phyloP scores from a whole-genome alignment of 345 rosid genomes.

The Eucalyptus marginata region DNA sequence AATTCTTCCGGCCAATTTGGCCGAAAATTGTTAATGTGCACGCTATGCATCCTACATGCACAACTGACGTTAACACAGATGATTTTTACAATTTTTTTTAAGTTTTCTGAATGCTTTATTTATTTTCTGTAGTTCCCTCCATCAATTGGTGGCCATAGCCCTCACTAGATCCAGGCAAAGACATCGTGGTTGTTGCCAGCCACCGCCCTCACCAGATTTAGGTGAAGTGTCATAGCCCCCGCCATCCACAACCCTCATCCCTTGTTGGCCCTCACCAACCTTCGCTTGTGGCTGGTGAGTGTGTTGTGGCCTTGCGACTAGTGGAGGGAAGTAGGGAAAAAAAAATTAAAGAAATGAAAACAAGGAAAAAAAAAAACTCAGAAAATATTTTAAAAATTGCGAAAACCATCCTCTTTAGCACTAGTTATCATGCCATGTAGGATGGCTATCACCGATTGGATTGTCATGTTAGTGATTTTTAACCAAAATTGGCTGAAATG shows the following conservation, averaged over 20 bases:
- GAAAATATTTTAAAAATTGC: no score
- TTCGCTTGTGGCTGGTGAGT: neutral
- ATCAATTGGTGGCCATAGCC: neutral
- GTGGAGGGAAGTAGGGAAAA: neutral
- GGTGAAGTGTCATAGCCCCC: accelerated
- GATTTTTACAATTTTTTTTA: no score
- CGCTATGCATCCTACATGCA: neutral
- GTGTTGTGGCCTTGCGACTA: neutral
- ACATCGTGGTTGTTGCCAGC: accelerated
- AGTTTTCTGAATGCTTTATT: no score
- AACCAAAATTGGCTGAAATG: no score
- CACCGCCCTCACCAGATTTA: neutral
- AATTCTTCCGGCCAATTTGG: neutral
- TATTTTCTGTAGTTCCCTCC: no score
- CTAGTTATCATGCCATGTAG: neutral
- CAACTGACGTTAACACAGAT: accelerated
- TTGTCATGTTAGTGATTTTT: neutral
- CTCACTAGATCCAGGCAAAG: neutral
- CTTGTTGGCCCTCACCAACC: neutral
- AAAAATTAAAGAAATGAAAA: no score
- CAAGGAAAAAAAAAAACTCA: no score
- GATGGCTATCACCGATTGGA: neutral
- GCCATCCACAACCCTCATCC: neutral
- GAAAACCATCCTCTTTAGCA: accelerated
- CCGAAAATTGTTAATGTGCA: no score